phyloP scores from a whole-genome alignment of 2,329 filamentous ascomycete species.

The Pyricularia grisea region DNA sequence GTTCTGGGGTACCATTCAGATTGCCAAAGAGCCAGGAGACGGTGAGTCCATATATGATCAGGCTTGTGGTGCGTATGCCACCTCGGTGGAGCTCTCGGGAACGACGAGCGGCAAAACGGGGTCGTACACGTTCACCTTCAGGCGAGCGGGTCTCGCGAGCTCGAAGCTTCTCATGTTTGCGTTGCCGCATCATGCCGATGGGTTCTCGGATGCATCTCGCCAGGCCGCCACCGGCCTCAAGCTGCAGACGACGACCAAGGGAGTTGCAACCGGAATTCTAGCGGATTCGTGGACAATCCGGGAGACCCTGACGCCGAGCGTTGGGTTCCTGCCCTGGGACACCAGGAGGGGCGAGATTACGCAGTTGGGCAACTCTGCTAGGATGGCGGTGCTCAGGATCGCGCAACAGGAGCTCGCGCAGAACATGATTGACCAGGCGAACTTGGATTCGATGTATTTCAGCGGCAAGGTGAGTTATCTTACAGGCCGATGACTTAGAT shows the following conservation, averaged over 20 bases:
- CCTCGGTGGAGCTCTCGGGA: conserved; percentile 54
- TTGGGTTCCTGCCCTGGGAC: conserved; percentile 75
- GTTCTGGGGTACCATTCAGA: conserved; percentile 73
- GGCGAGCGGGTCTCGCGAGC: conserved; percentile 54
- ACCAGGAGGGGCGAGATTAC: conserved; percentile 36
- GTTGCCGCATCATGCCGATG: conserved; percentile 74
- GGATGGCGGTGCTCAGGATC: conserved; percentile 47
- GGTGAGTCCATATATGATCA: conserved; percentile 65
- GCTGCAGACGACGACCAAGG: conserved; percentile 79
- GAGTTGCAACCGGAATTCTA: conserved; percentile 61
- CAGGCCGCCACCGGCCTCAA: conserved; percentile 45
- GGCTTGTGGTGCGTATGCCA: conserved; percentile 66
- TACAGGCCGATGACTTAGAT: too few species aligned
- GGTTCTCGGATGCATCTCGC: conserved; percentile 52
- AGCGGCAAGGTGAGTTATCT: conserved; percentile 61
- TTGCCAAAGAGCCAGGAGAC: conserved; percentile 64
- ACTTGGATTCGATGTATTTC: conserved; percentile 85
- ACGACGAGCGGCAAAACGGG: conserved; percentile 49
- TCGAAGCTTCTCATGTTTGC: conserved; percentile 72
- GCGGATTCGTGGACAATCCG: conserved; percentile 69
- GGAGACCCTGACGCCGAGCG: conserved; percentile 62
- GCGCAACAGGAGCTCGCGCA: conserved; percentile 68
- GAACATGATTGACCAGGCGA: conserved; percentile 62
- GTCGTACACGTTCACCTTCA: conserved; percentile 64
- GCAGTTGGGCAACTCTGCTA: conserved; percentile 40